Percentiles rank a stretch among this genome's conserved stretches.
phyloP scores from a whole-genome alignment of 1,284 basidiomycete genomes.

The Volvariella surrecta region DNA sequence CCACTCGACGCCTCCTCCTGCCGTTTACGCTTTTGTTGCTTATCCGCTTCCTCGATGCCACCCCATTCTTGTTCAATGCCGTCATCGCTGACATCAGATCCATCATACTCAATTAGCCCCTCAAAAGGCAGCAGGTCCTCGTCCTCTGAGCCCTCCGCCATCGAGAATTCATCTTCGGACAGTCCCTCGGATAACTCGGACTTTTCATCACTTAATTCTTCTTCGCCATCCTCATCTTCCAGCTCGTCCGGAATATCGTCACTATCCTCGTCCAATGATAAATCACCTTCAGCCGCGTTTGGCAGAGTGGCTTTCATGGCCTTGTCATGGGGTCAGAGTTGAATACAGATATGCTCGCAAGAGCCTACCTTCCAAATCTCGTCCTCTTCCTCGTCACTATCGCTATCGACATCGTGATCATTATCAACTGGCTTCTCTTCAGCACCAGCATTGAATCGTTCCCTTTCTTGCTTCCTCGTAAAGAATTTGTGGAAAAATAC shows the following conservation, averaged over 20 bases:
- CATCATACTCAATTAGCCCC: conserved; percentile 53
- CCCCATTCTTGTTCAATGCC: conserved; percentile 43
- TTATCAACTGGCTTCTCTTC: conserved; percentile 26
- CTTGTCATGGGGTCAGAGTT: conserved; percentile 26
- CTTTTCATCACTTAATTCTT: conserved; percentile 20
- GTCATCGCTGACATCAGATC: conserved; percentile 27
- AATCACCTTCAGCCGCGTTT: conserved; percentile 35
- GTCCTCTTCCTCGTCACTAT: conserved; percentile 26
- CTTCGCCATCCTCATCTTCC: conserved; percentile 11
- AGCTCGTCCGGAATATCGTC: conserved; percentile 18
- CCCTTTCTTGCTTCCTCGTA: conserved; percentile 50
- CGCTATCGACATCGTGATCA: conserved; percentile 24
- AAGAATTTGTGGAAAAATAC: conserved; percentile 64
- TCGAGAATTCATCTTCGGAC: conserved; percentile 35
- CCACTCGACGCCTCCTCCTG: conserved; percentile 33
- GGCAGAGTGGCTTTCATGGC: conserved; percentile 83
- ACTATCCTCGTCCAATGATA: conserved; percentile 31
- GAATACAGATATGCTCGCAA: conserved; percentile 2
- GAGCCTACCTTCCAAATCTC: conserved; percentile 73
- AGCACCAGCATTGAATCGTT: conserved; percentile 28
- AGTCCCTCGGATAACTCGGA: conserved; percentile 21
- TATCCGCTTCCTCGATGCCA: conserved; percentile 29
- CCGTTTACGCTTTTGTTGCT: conserved; percentile 40
- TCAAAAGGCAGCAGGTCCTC: conserved; percentile 55
- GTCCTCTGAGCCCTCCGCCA: conserved; percentile 62